Evolutionary conservation across 768 basidiomycete species (phyloP), one percentile per base, ranked within the genome.

Genomic region (Cystoderma amianthinum): DNA sequence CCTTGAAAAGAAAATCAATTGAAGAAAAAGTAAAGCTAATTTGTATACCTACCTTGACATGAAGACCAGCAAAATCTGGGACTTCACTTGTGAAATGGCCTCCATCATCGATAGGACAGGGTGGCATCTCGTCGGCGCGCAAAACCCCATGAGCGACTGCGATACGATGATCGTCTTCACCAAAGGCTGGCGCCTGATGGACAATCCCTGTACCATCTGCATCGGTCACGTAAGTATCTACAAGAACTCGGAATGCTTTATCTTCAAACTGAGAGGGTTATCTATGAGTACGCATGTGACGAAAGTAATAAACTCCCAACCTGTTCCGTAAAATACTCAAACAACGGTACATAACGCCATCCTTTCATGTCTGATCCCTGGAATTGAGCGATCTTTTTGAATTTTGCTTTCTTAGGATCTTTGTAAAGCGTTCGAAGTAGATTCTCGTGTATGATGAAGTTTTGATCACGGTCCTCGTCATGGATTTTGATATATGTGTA

Each of bases 111-210:
- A 99, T 75, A 30, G 96, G 96, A 58, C 93, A 96, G 0, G 96
- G 96, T 0, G 96, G 94, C 76, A 93, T 81, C 60, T 97, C 94
- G 34, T 95, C 94, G 1, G 76, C 69, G 18, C 71, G 71, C n/a
- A 98, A 59, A 39, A 97, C 77, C 15, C 85, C 88, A 53, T 95
- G 76, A 3, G 80, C 79, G 45, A 95, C 73, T 19, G 88, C 85
- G 52, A 99, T 78, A 40, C 96, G 87, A 61, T 97, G 90, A 74
- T 99, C 96, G 53, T 99, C 96, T 59, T 98, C 95, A 68, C 96
- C 96, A 55, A 96, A 98, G 0, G 86, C 94, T 2, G 96, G 96
- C 2, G 96, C 92, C 65, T 99, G 96, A 60, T 99, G 96, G 21
- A 99, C 96, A 54, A 98, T 94, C 53, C 96, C 96, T 20, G 96